Evolutionary conservation across 2,329 filamentous ascomycete genomes (phyloP).

Genomic region (Cryphonectria carpinicola): DNA sequence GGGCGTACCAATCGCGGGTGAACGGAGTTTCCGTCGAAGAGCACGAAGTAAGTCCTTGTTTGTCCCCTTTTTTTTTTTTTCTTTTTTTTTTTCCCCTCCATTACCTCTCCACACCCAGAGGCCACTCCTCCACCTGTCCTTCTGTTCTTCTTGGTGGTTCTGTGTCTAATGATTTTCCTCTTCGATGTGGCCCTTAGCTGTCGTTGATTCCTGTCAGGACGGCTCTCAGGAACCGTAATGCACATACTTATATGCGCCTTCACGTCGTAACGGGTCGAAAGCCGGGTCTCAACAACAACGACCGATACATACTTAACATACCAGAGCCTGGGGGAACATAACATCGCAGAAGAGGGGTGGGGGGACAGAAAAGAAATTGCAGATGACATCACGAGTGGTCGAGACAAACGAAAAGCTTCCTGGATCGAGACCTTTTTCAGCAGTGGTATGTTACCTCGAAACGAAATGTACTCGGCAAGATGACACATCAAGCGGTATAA

Average conservation of each 20-base stretch:
- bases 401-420: background rate
- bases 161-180: background rate
- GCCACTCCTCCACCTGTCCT: too few relatives aligned
- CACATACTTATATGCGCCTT: constrained; percentile 55
- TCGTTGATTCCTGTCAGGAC: constrained; percentile 53
- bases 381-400: background rate
- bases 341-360: background rate
- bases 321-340: background rate
- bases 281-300: constrained; percentile 36
- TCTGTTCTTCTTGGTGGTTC: background rate
- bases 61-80: background rate
- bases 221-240: constrained; percentile 48
- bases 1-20: constrained; percentile 25
- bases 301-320: constrained; percentile 7
- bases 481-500: background rate
- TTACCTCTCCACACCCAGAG: too few relatives aligned
- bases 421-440: background rate
- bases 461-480: background rate
- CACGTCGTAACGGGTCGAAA: constrained; percentile 57
- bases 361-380: background rate
- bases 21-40: constrained; percentile 13
- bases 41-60: constrained; percentile 26
- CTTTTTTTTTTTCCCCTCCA: too few relatives aligned
- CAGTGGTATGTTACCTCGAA: background rate
- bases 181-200: constrained; percentile 1